Conservation (phyloP, 441 rosid genomes). For the Adansonia madagascariensis region DNA sequence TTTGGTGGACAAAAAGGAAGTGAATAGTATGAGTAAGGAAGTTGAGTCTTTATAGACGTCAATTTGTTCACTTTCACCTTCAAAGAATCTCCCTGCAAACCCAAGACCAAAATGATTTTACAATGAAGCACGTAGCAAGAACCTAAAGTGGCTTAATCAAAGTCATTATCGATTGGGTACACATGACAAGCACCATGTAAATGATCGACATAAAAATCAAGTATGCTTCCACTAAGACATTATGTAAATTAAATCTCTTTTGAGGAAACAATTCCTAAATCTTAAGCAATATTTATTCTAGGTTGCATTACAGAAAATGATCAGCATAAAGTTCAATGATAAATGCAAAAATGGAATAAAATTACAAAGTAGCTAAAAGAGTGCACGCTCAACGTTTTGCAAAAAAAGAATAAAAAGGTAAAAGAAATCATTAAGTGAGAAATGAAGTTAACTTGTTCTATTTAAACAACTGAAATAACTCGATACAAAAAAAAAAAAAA, state of each 20-base stretch:
- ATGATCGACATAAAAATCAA: not conserved
- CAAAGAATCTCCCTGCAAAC: constrained; percentile 53
- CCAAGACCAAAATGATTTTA: not conserved
- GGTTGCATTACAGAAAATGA: not conserved
- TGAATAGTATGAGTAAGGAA: constrained; percentile 65
- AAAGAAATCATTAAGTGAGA: not conserved
- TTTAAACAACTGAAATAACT: not conserved
- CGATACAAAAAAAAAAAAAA: not conserved
- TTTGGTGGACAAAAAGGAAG: constrained; percentile 55
- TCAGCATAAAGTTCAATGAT: not conserved
- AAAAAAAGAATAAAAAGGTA: not conserved
- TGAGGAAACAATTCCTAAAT: not conserved
- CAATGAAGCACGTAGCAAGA: not conserved
- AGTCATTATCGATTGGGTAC: not conserved
- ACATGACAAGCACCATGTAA: not conserved
- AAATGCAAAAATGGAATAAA: not conserved
- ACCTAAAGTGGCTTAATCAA: not conserved
- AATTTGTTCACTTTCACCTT: constrained; percentile 69
- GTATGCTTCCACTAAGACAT: not conserved
- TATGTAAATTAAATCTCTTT: constrained; percentile 3
- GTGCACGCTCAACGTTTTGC: not conserved
- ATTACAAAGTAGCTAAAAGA: not conserved
- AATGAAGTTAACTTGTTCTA: not conserved
- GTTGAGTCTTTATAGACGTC: constrained; percentile 68
- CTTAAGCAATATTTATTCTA: constrained; percentile 3